Evolutionary conservation across 164 flowering plant genomes (phyloP), one percentile per base, ranked within the genome.

Genomic region (Vitis rupestris): DNA sequence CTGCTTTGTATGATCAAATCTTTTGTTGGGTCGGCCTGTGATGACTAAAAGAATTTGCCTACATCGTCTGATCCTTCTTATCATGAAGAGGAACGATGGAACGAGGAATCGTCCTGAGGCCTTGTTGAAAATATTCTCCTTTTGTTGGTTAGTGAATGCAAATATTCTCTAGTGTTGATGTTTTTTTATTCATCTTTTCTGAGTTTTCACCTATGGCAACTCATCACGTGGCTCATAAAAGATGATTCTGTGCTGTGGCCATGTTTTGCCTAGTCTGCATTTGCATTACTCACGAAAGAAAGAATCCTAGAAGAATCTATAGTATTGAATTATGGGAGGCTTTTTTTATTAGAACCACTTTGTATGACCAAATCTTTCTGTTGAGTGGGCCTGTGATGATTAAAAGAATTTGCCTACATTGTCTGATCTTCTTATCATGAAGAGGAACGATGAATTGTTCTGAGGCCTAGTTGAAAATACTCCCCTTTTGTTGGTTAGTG

Each of bases 11-110:
- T 23, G 27, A 23, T 31, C 3, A 10, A 23, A n/a, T 11, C 17
- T 48, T 16, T 19, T 44, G 7, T 15, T 49, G 27, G 17, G 11
- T 2, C 10, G 59, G 74, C 65, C 69, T 58, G 9, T 70, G 73
- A 70, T 64, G 73, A 70, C 37, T 44, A n/a, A 23, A 19, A 10
- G 6, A 37, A 17, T 50, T 65, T 73, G 75, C 71, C 71, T 73
- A 73, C 71, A 67, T 73, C 66, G 69, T 71, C 69, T 29, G 74
- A 72, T 27, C 54, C 3, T 17, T 13, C 6, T 61, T 17, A 59
- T 59, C 10, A 10, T 59, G 23, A 17, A 17, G 27, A 59, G 7
- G 2, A 61, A 61, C 15, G 12, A 61, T 1, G 27, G 27, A 23
- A 23, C 27, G 27, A 23, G 0, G 27, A 23, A 23, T 23, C 1